phyloP scores from a whole-genome alignment of 495 filamentous ascomycete genomes.

The Penicillium daleae region DNA sequence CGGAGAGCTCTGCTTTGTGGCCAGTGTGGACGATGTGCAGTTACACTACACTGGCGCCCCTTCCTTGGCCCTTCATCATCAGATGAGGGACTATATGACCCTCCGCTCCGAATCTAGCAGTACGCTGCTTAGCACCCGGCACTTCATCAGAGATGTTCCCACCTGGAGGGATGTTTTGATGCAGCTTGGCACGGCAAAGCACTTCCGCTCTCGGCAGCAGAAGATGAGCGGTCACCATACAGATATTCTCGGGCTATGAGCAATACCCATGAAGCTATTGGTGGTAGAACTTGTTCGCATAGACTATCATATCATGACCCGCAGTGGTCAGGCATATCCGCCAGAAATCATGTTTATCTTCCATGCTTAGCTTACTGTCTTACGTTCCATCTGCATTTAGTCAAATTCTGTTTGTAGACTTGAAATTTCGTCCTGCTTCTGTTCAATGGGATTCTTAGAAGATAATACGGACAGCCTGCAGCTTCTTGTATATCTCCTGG shows the following conservation, averaged over 20 bases:
- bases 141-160: background rate
- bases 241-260: background rate
- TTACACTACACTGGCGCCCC: background rate
- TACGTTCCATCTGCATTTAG: too few relatives aligned
- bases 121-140: background rate
- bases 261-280: background rate
- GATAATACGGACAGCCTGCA: too few relatives aligned
- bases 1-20: background rate
- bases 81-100: background rate
- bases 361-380: background rate
- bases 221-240: background rate
- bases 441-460: too few relatives aligned
- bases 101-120: background rate
- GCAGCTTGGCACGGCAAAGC: background rate
- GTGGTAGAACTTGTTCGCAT: background rate
- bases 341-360: background rate
- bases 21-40: background rate
- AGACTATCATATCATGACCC: background rate
- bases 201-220: background rate
- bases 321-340: background rate
- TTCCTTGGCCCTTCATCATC: background rate
- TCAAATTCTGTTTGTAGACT: too few relatives aligned
- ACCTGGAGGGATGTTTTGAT: background rate
- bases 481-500: too few relatives aligned
- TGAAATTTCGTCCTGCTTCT: too few relatives aligned